Base-by-base conservation (phyloP, 202 grass and related monocot genomes). In the Musa balbisiana region DNA sequence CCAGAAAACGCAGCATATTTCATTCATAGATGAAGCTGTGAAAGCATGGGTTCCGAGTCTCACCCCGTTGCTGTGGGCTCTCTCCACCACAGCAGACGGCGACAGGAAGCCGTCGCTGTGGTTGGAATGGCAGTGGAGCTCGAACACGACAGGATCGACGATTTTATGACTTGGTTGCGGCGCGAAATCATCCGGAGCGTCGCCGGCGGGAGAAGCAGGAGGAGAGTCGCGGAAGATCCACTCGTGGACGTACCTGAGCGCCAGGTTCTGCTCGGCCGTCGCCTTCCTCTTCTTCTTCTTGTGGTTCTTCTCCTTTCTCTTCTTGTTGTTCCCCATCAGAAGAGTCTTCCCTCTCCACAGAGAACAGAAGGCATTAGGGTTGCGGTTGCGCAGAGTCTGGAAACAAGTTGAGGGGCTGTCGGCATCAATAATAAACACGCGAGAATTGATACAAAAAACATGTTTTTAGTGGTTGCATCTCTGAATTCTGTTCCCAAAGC, bases 101-200 rank as follows among this genome's bases (percentile, higher is more conserved):
- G 89, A 92, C 77, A 92, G 87, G 82, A 88, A 88, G 26, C 87
- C 87, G 55, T 96, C 92, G 71, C 87, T 90, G 67, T 77, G 76
- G 24, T 69, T 58, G 4, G 89, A 92, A 77, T 92, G 89, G 69
- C 87, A 82, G 80, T 96, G 89, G 52, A 96, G 25, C 71, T 96
- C 89, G 69, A 96, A 87, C 49, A 80, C 75, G 25, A 92, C 11
- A 33, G 72, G 25, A 9, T 74, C 85, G 59, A 79, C 79, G 59
- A 76, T 43, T 26, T 68, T 72, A 10, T 52, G 52, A 13, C 72
- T 11, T 70, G 29, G 27, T 67, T 62, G n/a, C 14, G 49, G 52
- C 72, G 33, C 17, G 72, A 74, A 74, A 8, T 29, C 72, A 8
- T 8, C 49, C 8, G 2, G 15, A 14, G 50, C 72, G 72, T 9